Conservation (phyloP, 441 rosid genomes). For the Adansonia madagascariensis region DNA sequence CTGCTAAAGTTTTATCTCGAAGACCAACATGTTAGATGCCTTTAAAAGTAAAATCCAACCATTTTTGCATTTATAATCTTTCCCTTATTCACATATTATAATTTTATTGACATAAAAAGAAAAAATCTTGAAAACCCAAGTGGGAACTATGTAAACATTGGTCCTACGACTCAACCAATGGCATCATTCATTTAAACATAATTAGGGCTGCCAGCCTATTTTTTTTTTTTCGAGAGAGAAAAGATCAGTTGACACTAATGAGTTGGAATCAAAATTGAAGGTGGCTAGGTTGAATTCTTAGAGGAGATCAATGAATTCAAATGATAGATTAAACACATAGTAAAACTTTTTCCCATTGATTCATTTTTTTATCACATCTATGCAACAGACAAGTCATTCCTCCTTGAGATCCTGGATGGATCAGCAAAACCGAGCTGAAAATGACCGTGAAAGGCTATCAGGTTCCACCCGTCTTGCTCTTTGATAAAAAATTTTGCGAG, state of each 20-base stretch:
- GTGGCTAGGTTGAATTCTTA: neutral
- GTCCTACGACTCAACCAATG: too few relatives aligned
- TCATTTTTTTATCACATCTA: conserved; percentile 5
- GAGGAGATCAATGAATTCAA: neutral
- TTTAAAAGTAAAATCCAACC: too few relatives aligned
- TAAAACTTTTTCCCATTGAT: neutral
- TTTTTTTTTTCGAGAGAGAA: too few relatives aligned
- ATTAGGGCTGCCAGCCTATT: too few relatives aligned
- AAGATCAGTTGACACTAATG: too few relatives aligned
- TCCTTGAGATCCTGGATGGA: conserved; percentile 36
- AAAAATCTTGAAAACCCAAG: too few relatives aligned
- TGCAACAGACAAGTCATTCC: neutral
- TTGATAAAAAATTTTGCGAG: conserved; percentile 51
- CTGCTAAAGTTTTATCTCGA: neutral
- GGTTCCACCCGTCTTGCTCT: conserved; percentile 46
- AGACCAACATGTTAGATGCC: neutral
- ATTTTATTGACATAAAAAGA: too few relatives aligned
- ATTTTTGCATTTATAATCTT: too few relatives aligned
- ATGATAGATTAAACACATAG: neutral
- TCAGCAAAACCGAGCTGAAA: conserved; percentile 55
- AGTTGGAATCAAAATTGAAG: too few relatives aligned
- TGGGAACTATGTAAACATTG: too few relatives aligned
- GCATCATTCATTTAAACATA: too few relatives aligned
- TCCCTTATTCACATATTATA: too few relatives aligned
- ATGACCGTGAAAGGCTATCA: conserved; percentile 49